phyloP scores from a whole-genome alignment of 176 grass and related monocot species.

The Oryza officinalis region DNA sequence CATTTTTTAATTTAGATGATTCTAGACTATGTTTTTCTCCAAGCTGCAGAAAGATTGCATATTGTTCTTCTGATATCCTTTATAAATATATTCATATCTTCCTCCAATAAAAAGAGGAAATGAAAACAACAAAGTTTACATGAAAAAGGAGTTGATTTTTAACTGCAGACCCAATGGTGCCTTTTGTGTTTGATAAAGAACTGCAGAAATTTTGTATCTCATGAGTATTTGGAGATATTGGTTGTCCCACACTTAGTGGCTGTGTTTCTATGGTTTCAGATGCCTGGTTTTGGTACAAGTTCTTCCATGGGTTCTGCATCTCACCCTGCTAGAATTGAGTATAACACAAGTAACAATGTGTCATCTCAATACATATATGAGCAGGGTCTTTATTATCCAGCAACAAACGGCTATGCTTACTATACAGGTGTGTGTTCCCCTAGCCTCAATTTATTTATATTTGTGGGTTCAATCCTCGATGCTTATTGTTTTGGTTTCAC shows the following conservation, averaged over 20 bases:
- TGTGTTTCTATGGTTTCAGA: slow-evolving; percentile 49
- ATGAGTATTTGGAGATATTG: neutral
- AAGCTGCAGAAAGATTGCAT: slow-evolving; percentile 3
- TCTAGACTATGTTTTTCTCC: slow-evolving; percentile 1
- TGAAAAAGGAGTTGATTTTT: neutral
- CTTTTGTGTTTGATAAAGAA: neutral
- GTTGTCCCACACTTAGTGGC: neutral
- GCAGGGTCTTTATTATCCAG: slow-evolving; percentile 63
- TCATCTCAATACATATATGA: slow-evolving; percentile 52
- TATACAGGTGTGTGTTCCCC: slow-evolving; percentile 46
- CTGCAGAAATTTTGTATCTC: neutral
- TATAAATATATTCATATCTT: neutral
- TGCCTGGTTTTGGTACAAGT: slow-evolving; percentile 49
- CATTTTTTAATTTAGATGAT: neutral
- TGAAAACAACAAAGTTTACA: neutral
- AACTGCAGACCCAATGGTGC: neutral
- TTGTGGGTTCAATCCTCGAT: neutral
- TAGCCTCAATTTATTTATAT: slow-evolving; percentile 4
- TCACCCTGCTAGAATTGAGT: slow-evolving; percentile 37
- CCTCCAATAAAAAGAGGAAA: neutral
- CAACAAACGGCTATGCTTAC: slow-evolving; percentile 54
- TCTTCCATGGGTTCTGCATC: slow-evolving; percentile 39
- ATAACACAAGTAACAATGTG: slow-evolving; percentile 49
- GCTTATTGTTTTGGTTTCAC: slow-evolving; percentile 18
- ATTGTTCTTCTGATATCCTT: slow-evolving; percentile 1